Base-by-base conservation (phyloP, 2,329 filamentous ascomycete genomes). In the Colletotrichum melonis region DNA sequence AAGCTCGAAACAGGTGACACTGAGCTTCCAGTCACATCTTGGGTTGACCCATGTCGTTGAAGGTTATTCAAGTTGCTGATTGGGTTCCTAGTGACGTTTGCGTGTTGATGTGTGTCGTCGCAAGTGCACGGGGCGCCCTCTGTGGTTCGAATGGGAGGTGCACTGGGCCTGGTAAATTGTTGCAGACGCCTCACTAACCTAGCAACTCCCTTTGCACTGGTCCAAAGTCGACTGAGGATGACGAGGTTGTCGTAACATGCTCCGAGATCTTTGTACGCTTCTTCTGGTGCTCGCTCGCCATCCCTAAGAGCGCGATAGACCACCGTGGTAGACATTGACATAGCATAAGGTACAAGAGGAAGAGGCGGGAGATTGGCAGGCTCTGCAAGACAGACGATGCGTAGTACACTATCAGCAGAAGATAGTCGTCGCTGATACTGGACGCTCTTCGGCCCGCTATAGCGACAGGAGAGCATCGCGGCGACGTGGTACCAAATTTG, bases 401-500 rank as follows among this genome's bases (percentile, higher is more conserved):
- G 9, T 12, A 77, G 65, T 22, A 76, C 67, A 0, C 59, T 52
- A 30, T 76, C 74, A 3, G 76, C 75, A 3, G 76, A 77, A 0
- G 62, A 49, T 12, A 77, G 63, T 11, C 76, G 67, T 19, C 76
- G 69, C 19, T 11, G 49, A 42, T 77, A 77, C 12, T 70, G 76
- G 2, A 58, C 57, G 26, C 69, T 75, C 2, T 75, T 72, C 6
- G 76, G 76, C 12, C 75, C 75, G 49, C 76, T 76, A 59, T 68
- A 75, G 24, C 74, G 65, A 38, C 76, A 77, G 3, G 76, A 76
- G 1, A 77, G 70, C 76, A 77, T 76, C 30, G 76, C 76, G 7
- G 76, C 67, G 7, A 76, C 57, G 14, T 77, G 76, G 49, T 76
- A 77, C 76, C 76, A 77, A 19, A 76, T 64, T 26, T 77, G 74